Conservation (phyloP, 2,329 filamentous ascomycete genomes). For the Knufia petricola region DNA sequence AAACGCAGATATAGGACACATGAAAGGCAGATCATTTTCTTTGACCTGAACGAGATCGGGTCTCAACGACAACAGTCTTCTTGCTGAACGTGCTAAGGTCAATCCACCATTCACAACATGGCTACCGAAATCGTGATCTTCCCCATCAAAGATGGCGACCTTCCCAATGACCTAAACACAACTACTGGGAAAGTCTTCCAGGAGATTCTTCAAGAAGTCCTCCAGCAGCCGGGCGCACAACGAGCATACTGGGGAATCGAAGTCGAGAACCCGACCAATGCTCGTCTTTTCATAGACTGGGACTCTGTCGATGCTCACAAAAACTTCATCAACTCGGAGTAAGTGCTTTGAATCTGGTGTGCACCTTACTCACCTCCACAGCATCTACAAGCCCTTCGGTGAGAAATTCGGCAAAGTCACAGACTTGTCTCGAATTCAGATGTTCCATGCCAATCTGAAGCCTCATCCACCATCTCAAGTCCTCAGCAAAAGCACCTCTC, state of each 20-base stretch:
- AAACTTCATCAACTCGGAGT: slow-evolving; percentile 21
- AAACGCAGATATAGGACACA: no score
- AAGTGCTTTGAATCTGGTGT: no score
- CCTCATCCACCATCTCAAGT: slow-evolving; percentile 21
- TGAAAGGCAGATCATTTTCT: no score
- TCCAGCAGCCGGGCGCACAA: slow-evolving; percentile 20
- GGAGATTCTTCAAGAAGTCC: slow-evolving; percentile 15
- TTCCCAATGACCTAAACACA: slow-evolving; percentile 16
- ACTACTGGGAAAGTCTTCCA: slow-evolving; percentile 15
- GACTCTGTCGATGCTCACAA: slow-evolving; percentile 23
- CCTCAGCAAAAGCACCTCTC: slow-evolving; percentile 12
- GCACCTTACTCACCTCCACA: background rate
- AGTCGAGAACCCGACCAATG: slow-evolving; percentile 20
- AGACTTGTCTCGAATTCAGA: slow-evolving; percentile 11
- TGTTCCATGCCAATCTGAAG: slow-evolving; percentile 21
- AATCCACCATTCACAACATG: no score
- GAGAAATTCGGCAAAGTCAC: slow-evolving; percentile 17
- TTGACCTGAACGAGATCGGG: no score
- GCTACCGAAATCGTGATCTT: slow-evolving; percentile 22
- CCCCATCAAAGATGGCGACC: slow-evolving; percentile 16
- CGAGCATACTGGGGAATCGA: slow-evolving; percentile 19
- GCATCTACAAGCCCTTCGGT: slow-evolving; percentile 20
- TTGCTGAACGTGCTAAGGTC: no score
- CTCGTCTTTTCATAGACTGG: slow-evolving; percentile 24
- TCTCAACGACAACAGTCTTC: no score